These are phyloP conservation scores for Neurospora hispaniola DNA, from an alignment of 495 filamentous ascomycete genomes.

Conservation along the genomic window DNA sequence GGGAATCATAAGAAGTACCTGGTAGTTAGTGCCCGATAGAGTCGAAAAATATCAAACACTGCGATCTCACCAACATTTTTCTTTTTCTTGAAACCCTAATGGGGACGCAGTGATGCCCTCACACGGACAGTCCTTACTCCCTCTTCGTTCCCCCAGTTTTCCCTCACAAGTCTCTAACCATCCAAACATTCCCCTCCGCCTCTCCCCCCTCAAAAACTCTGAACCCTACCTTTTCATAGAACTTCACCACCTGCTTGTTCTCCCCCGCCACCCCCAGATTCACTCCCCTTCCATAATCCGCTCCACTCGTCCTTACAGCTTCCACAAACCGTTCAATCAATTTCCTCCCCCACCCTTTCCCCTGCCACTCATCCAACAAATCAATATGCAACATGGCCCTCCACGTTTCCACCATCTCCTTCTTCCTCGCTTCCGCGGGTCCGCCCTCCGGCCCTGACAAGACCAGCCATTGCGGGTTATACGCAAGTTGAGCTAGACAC, in stretches of 20 bases:
- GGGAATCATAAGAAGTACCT: too few species aligned
- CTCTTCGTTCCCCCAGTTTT: not conserved
- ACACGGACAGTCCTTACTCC: not conserved
- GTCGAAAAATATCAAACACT: not conserved
- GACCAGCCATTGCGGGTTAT: constrained; percentile 22
- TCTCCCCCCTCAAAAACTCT: constrained; percentile 24
- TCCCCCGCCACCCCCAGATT: constrained; percentile 29
- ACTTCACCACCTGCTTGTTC: constrained; percentile 32
- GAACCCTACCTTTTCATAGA: constrained; percentile 34
- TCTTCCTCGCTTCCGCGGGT: constrained; percentile 2
- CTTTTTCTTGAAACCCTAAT: too few species aligned
- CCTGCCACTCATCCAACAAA: constrained; percentile 24
- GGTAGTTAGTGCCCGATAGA: not conserved
- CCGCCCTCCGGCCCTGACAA: constrained; percentile 16
- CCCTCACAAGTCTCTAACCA: constrained; percentile 26
- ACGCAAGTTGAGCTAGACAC: constrained; percentile 24
- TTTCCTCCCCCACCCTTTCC: constrained; percentile 26
- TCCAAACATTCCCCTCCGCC: constrained; percentile 26
- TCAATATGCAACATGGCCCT: constrained; percentile 35
- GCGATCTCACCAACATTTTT: too few species aligned
- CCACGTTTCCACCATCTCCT: constrained; percentile 18
- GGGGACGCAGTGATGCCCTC: not conserved
- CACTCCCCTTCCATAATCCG: constrained; percentile 23
- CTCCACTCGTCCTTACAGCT: constrained; percentile 16
- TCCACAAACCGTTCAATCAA: constrained; percentile 28